Conservation (phyloP, 495 filamentous ascomycete genomes). For the Aspergillus saccharolyticus region DNA sequence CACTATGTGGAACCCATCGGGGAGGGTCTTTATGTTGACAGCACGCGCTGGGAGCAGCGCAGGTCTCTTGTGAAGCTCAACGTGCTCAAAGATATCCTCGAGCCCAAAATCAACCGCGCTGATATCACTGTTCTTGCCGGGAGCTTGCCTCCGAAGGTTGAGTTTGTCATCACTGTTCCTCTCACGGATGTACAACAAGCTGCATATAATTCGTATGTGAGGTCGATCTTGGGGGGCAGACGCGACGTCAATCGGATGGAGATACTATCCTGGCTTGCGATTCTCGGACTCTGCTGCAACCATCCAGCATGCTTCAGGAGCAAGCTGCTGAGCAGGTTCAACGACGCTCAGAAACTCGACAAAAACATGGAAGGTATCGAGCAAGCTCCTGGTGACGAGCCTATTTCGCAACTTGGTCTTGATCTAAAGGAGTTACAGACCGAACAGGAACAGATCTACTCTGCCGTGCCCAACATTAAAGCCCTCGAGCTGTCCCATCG, state of each 20-base stretch:
- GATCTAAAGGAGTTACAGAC: conserved; percentile 16
- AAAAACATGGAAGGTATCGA: conserved; percentile 27
- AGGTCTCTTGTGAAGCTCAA: conserved; percentile 59
- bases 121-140: conserved; percentile 61
- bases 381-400: conserved; percentile 21
- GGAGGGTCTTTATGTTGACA: conserved; percentile 63
- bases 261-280: conserved; percentile 48
- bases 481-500: conserved; percentile 56
- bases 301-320: conserved; percentile 64
- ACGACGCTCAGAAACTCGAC: conserved; percentile 20
- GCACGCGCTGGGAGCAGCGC: conserved; percentile 46
- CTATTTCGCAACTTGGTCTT: conserved; percentile 28
- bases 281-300: conserved; percentile 64
- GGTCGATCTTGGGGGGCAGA: conserved; percentile 22
- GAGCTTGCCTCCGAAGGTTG: conserved; percentile 65
- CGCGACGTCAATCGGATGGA: conserved; percentile 20
- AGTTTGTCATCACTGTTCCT: conserved; percentile 74
- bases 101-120: conserved; percentile 72
- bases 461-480: conserved; percentile 22
- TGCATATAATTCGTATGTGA: conserved; percentile 59
- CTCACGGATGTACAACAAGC: conserved; percentile 60
- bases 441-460: conserved; percentile 28
- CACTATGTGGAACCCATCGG: conserved; percentile 70
- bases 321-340: conserved; percentile 38
- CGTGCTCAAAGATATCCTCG: conserved; percentile 65